Evolutionary conservation across 257 asterid species (phyloP), one percentile per base, ranked within the genome.

Genomic region (Echium plantagineum): DNA sequence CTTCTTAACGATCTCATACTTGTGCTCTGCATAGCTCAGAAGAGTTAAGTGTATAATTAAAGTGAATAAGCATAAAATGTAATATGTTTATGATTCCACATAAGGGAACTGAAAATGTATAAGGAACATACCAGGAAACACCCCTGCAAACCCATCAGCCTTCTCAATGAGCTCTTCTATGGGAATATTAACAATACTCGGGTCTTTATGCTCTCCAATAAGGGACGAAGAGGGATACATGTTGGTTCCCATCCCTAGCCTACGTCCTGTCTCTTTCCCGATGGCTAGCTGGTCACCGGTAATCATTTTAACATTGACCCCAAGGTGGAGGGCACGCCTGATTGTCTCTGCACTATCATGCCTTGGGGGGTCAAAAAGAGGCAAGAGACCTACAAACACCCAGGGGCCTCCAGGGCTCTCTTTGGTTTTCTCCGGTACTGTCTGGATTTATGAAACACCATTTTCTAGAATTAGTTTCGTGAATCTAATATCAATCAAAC

Each of bases 91-190:
- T 64, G 21, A 58, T 31, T 28, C 15, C 49, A 42, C 49, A 42
- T 42, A 42, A 3, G 15, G 10, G 16, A 57, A 53, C 52, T 19
- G 52, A 71, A 51, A 42, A 35, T 35, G 12, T 7, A 7, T 7
- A 7, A 35, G 46, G 13, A 66, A 49, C 52, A 68, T 84, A 90
- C 98, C 98, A 58, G 98, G 98, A 66, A 91, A 91, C 21, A 91
- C 98, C 67, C 98, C 98, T 55, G 98, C 98, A 71, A 91, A 91
- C 69, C 98, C 96, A 69, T 91, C 98, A 4, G 98, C 98, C 70
- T 87, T 87, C 87, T 90, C 98, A 24, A 90, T 87, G 65, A 90
- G 77, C 74, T 90, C 98, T 64, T 91, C 98, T 15, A 91, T 80
- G 10, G 97, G 98, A 74, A 91, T 88, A 42, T 84, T 82, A 5